Percentiles rank a stretch among this genome's conserved stretches.
phyloP scores from a whole-genome alignment of 306 rosid genomes.

The Senna siamea region DNA sequence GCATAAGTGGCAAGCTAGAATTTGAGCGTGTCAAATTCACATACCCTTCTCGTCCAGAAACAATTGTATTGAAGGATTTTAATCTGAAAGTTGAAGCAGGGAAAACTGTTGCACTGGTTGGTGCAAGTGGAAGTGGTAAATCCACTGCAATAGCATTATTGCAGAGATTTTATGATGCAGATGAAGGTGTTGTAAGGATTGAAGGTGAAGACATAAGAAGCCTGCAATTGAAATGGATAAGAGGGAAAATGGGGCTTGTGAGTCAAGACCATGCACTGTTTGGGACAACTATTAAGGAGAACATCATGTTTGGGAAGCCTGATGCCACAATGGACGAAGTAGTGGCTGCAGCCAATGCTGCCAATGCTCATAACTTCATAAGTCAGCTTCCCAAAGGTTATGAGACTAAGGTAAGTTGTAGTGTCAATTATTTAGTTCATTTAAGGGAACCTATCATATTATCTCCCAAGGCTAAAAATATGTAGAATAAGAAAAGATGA shows the following conservation, averaged over 20 bases:
- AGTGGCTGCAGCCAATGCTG: conserved; percentile 76
- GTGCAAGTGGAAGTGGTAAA: conserved; percentile 95
- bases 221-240: conserved; percentile 74
- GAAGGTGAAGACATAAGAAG: conserved; percentile 80
- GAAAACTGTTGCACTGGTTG: conserved; percentile 85
- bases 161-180: conserved; percentile 82
- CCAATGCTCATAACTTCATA: conserved; percentile 93
- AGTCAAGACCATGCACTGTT: conserved; percentile 97
- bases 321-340: conserved; percentile 89
- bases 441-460: background rate
- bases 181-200: conserved; percentile 66
- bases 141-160: conserved; percentile 85
- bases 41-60: conserved; percentile 85
- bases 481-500: too few species aligned
- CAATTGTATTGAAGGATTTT: conserved; percentile 66
- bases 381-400: conserved; percentile 93
- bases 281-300: conserved; percentile 86
- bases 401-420: conserved; percentile 75
- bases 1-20: conserved; percentile 63
- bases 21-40: conserved; percentile 72
- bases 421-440: background rate
- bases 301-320: conserved; percentile 85
- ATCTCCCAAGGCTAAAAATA: too few species aligned
- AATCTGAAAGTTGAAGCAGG: conserved; percentile 81
- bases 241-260: conserved; percentile 90